Evolutionary conservation across 192 early-diverging fungal species (phyloP), one percentile per base, ranked within the genome.

Genomic region (Gigaspora rosea): DNA sequence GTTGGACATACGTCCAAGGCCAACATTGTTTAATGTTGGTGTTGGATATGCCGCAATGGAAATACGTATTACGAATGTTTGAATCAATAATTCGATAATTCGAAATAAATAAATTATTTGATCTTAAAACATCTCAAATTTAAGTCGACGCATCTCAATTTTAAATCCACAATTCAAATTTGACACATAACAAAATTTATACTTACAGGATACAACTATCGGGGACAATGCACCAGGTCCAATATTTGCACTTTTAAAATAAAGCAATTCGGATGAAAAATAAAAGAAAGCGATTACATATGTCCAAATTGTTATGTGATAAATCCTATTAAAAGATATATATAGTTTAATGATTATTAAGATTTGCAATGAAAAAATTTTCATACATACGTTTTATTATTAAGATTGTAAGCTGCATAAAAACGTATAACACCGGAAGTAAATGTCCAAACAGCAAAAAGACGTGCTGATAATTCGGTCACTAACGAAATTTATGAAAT

Each of bases 401-500:
- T 80, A 73, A 98, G 89, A 84, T 97, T 91, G 78, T 91, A 97
- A 16, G 95, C 93, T 73, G 90, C 88, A 82, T 95, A 92, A 76
- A 96, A 86, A 35, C 96, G 92, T 67, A 98, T 82, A 50, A 95
- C 85, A 2, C 88, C 91, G 20, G 91, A 91, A 22, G 92, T 88
- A 75, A 93, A 85, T 0, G 96, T 97, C 95, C 95, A 98, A 27
- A 90, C 85, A 8, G 93, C 96, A 89, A 96, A 95, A 63, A 94
- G 82, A 47, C 95, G 92, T 48, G 91, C 88, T 22, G 90, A 88
- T 78, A 98, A 86, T 36, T 88, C 84, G 3, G 94, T 95, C n/a
- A 94, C 95, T 90, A 85, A 48, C 48, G 56, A 41, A 78, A 73
- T 46, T 51, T 46, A 41, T 18, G 49, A 22, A 32, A 4, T 47